phyloP scores from a whole-genome alignment of 2,329 filamentous ascomycete species.

The Sclerotinia spermophila region DNA sequence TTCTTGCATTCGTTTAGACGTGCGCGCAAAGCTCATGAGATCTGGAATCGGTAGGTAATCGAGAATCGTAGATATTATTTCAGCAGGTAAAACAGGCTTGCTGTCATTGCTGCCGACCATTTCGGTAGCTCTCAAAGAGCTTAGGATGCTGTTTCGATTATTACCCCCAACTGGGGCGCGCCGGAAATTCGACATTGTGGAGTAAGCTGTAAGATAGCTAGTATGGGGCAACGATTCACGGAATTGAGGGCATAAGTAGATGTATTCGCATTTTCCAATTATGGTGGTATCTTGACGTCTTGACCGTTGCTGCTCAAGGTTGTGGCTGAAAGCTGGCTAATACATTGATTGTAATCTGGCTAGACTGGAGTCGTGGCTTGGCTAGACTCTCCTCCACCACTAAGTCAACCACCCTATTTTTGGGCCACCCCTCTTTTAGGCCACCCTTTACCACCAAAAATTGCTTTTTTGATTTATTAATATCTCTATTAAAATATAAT shows the following conservation, averaged over 20 bases:
- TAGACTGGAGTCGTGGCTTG: background rate
- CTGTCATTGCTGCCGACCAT: slow-evolving; percentile 59
- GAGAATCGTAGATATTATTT: slow-evolving; percentile 83
- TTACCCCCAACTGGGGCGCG: slow-evolving; percentile 31
- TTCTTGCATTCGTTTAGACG: slow-evolving; percentile 83
- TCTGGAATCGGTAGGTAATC: slow-evolving; percentile 85
- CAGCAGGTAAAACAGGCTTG: slow-evolving; percentile 78
- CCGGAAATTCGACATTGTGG: slow-evolving; percentile 45
- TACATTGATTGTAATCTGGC: slow-evolving; percentile 4
- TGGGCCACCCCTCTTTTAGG: too few species aligned
- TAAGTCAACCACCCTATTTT: too few species aligned
- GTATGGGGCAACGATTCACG: background rate
- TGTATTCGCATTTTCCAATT: slow-evolving; percentile 1
- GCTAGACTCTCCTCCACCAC: background rate
- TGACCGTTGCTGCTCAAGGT: slow-evolving; percentile 2
- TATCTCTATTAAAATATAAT: too few species aligned
- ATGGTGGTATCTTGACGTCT: background rate
- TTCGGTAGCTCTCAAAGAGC: slow-evolving; percentile 73
- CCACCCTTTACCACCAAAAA: too few species aligned
- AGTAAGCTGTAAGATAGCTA: background rate
- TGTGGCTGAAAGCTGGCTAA: slow-evolving; percentile 5
- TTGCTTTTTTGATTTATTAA: too few species aligned
- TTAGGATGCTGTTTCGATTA: slow-evolving; percentile 58
- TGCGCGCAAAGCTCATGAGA: slow-evolving; percentile 78
- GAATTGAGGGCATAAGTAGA: background rate